Conservation (phyloP, 2,329 filamentous ascomycete genomes). For the Geoglossum cookeanum region DNA sequence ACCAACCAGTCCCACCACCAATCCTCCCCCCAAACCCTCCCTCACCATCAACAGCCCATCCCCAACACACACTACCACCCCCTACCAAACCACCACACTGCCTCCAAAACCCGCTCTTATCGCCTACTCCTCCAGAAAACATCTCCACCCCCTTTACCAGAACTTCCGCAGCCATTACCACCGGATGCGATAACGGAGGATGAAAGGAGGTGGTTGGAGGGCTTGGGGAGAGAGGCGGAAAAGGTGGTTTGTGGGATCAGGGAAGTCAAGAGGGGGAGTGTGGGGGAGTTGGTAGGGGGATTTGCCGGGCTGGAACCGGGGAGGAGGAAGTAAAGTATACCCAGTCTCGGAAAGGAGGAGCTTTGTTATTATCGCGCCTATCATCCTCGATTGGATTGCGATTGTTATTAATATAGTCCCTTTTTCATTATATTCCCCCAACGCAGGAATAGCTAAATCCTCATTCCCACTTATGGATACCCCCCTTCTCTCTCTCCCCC, state of each 20-base stretch:
- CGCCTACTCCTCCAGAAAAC: neutral
- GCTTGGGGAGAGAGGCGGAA: neutral
- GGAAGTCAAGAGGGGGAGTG: neutral
- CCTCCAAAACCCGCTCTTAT: neutral
- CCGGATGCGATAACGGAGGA: neutral
- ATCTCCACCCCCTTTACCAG: neutral
- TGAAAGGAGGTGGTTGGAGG: neutral
- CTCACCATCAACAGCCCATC: neutral
- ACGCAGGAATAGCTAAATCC: neutral
- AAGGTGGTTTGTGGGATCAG: neutral
- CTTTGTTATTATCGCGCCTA: no score
- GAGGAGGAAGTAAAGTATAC: neutral
- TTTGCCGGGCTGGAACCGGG: neutral
- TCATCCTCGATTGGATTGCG: no score
- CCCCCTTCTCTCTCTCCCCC: neutral
- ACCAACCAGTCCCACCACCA: neutral
- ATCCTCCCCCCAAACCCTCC: neutral
- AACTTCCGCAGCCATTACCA: neutral
- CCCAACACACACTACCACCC: conserved; percentile 1
- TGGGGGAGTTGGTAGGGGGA: neutral
- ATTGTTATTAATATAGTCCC: no score
- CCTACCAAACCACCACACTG: neutral
- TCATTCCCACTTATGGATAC: neutral
- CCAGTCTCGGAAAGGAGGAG: neutral
- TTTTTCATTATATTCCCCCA: no score